Percentiles rank a stretch among this genome's conserved stretches.
Evolutionary conservation across 2,329 filamentous ascomycete species (phyloP).

Genomic region (Coniochaeta pulveracea): DNA sequence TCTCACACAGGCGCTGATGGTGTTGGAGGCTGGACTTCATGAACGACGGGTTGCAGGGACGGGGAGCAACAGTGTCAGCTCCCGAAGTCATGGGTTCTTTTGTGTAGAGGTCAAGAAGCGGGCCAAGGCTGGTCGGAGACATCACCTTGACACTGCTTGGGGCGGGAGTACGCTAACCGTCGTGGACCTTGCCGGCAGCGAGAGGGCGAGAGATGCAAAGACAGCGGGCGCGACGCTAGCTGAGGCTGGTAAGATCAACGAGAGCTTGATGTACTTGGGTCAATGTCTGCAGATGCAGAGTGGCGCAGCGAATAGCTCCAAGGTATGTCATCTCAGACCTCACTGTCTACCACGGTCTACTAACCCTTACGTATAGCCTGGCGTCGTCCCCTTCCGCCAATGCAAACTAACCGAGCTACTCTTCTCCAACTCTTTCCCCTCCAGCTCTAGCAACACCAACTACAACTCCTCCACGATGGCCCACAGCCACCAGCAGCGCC

Average conservation of each 20-base stretch:
- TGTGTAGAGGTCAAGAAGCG: conserved; percentile 90
- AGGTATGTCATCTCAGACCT: conserved; percentile 41
- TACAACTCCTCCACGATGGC: conserved; percentile 21
- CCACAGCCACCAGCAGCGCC: conserved; percentile 22
- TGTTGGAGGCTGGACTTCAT: conserved; percentile 79
- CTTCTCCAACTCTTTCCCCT: conserved; percentile 81
- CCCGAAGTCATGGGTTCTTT: conserved; percentile 91
- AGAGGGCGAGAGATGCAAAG: conserved; percentile 86
- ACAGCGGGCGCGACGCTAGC: conserved; percentile 85
- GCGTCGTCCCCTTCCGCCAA: conserved; percentile 67
- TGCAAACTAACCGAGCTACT: conserved; percentile 78
- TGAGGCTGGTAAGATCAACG: conserved; percentile 97
- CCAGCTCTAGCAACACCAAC: conserved; percentile 34
- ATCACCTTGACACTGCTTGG: conserved; percentile 51
- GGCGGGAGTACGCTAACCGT: conserved; percentile 70
- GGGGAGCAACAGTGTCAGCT: conserved; percentile 84
- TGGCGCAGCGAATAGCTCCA: conserved; percentile 60
- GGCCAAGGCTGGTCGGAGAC: conserved; percentile 24
- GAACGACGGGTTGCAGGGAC: conserved; percentile 85
- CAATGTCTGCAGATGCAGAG: conserved; percentile 95
- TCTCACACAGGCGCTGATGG: conserved; percentile 74
- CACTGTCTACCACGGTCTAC: background rate
- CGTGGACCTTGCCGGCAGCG: conserved; percentile 86
- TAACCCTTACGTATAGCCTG: conserved; percentile 35
- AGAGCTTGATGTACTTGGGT: conserved; percentile 94